These are phyloP conservation scores for Turnera subulata DNA, from an alignment of 345 rosid species.

Conservation along the genomic window DNA sequence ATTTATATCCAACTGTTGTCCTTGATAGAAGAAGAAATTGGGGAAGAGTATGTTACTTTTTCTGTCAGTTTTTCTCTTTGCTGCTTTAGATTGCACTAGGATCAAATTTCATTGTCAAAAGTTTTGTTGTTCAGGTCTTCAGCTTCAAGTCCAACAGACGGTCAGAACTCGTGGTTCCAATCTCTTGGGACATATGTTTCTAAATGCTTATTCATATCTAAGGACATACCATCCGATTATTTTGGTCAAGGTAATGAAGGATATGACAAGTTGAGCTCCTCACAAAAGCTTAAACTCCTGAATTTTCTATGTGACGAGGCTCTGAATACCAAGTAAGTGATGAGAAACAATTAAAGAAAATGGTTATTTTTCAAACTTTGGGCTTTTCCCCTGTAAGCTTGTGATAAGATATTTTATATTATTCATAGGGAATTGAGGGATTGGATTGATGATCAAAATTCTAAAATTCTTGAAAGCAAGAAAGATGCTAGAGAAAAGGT, in stretches of 20 bases:
- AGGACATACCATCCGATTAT: slow-evolving; percentile 33
- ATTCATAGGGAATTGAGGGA: slow-evolving; percentile 42
- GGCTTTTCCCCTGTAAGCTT: background rate
- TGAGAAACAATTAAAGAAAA: background rate
- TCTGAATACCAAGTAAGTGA: slow-evolving; percentile 56
- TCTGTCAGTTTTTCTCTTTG: background rate
- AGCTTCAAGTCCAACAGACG: slow-evolving; percentile 38
- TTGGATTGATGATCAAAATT: slow-evolving; percentile 58
- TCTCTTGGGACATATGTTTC: slow-evolving; percentile 42
- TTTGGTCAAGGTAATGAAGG: slow-evolving; percentile 35
- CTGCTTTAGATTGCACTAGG: background rate
- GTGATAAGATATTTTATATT: background rate
- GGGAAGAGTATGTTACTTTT: slow-evolving; percentile 42
- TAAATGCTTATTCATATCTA: slow-evolving; percentile 30
- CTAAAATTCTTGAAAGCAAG: slow-evolving; percentile 29
- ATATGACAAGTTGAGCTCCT: slow-evolving; percentile 37
- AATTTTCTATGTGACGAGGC: slow-evolving; percentile 67
- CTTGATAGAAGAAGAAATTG: slow-evolving; percentile 45
- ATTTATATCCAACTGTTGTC: slow-evolving; percentile 52
- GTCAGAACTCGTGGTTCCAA: slow-evolving; percentile 49
- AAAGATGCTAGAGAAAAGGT: slow-evolving; percentile 53
- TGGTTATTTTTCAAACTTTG: background rate
- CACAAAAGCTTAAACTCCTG: slow-evolving; percentile 48
- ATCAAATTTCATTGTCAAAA: background rate
- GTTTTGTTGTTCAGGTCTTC: slow-evolving; percentile 39